Evolutionary conservation across 2,329 filamentous ascomycete genomes (phyloP), one percentile per base, ranked within the genome.

Genomic region (Apiospora kogelbergensis): DNA sequence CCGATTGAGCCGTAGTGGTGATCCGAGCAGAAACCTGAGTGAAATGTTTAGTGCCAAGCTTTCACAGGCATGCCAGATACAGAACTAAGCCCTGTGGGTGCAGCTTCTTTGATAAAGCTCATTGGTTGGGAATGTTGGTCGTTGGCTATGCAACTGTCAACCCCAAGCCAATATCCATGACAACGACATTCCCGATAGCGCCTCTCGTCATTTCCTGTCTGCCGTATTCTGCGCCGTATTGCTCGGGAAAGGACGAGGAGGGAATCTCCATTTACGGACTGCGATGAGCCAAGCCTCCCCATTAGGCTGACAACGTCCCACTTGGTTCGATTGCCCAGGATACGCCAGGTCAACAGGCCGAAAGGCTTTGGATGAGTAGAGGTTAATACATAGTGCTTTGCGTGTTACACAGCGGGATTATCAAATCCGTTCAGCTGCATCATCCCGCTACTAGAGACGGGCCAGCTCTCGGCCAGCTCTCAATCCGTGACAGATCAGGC

Each of bases 81-180:
- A n/a, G 15, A 60, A 17, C 17, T 60, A 6, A 60, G n/a, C 48
- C 48, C 13, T 60, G 48, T 26, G n/a, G 48, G 17, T n/a, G 48
- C 48, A 33, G 17, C 7, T 6, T 15, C 26, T 60, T n/a, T 5
- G 20, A 17, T 26, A 3, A 2, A 10, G 7, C 53, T 60, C 3
- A 60, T 60, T 60, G 53, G 53, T 33, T 30, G 5, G 17, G 6
- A 37, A 2, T 11, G 17, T 30, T 11, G 15, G 9, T 57, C 26
- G 48, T 33, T 57, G 48, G 17, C 48, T 26, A 3, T 57, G 48
- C 48, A 57, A 57, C 48, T 42, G 40, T 42, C 48, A 30, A 24
- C 15, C 48, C 46, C 48, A n/a, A 60, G 53, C 53, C 53, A 37
- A 37, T 60, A 37, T 60, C 53, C 53, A 60, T 60, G 53, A 60